Conservation (phyloP, 1,284 basidiomycete species). For the Stygiomarasmius scandens region DNA sequence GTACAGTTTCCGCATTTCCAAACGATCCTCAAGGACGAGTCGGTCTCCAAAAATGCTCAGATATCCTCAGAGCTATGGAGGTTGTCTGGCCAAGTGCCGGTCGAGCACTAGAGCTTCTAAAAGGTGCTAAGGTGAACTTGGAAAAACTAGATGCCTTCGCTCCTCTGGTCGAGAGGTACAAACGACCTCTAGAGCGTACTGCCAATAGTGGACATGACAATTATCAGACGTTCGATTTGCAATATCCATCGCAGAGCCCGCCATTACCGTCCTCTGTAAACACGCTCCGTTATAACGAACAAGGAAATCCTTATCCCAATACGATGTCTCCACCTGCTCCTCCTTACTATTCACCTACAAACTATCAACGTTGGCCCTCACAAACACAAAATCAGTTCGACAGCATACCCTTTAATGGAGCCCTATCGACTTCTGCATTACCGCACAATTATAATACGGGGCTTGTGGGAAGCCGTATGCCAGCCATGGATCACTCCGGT, state of each 20-base stretch:
- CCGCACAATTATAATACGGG: constrained; percentile 75
- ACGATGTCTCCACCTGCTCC: not conserved
- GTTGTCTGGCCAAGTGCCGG: constrained; percentile 78
- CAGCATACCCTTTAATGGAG: constrained; percentile 41
- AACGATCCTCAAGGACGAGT: constrained; percentile 68
- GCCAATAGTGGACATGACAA: not conserved
- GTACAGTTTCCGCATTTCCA: constrained; percentile 60
- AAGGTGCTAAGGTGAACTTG: constrained; percentile 59
- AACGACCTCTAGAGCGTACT: constrained; percentile 41
- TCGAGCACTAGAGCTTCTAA: constrained; percentile 73
- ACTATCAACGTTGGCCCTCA: constrained; percentile 54
- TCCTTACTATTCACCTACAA: constrained; percentile 35
- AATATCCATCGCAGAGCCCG: not conserved
- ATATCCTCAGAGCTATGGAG: constrained; percentile 69
- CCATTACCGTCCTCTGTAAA: not conserved
- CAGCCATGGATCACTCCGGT: constrained; percentile 11
- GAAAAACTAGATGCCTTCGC: constrained; percentile 26
- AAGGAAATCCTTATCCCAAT: not conserved
- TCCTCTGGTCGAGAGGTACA: constrained; percentile 30
- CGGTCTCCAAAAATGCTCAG: constrained; percentile 71
- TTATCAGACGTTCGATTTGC: not conserved
- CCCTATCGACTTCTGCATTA: constrained; percentile 64
- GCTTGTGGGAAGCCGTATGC: constrained; percentile 48
- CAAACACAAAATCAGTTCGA: constrained; percentile 30
- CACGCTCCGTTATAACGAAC: not conserved